Base-by-base conservation (phyloP, 2,329 filamentous ascomycete species). In the Colletotrichum somersetense region DNA sequence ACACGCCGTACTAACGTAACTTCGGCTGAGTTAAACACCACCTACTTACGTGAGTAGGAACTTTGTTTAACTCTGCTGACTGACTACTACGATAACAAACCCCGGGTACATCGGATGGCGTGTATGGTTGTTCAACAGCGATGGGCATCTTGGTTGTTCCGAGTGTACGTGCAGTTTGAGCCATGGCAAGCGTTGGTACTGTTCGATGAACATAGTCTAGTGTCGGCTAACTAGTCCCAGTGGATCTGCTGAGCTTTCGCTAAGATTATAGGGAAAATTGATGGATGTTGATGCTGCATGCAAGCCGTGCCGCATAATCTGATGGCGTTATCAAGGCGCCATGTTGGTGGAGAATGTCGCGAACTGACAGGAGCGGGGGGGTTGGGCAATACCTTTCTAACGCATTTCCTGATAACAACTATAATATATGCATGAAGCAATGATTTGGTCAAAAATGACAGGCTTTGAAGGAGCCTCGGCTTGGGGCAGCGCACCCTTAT, bases 301-400 rank as follows among this genome's bases (percentile, higher is more conserved):
- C 53, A 5, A 53, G 30, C 50, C 53, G 5, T 42, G 16, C 56
- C 46, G 68, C 68, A 62, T 62, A 52, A 62, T 67, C 57, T 58
- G 52, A 71, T 68, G 42, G 44, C 52, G 65, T 71, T 71, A 67
- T 71, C 57, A 71, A 63, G 58, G 35, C 58, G 58, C 58, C 63
- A 71, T 71, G 68, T 33, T 40, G 38, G 64, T 63, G 68, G 64
- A 53, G 64, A 58, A 63, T 71, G 64, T 68, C 65, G 68, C 26
- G 58, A 68, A 58, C 35, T 23, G 33, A 35, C 35, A 26, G 52
- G 35, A 68, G 58, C 65, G 53, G 57, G 40, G n/a, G 64, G 33
- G 20, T 20, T 42, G 23, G 57, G 30, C 16, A 12, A 30, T 12
- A 23, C 16, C 44, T 26, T 35, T 40, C 12, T 5, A 35, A 44